Conservation (phyloP, 2,329 filamentous ascomycete species). For the Diaporthe sp. region DNA sequence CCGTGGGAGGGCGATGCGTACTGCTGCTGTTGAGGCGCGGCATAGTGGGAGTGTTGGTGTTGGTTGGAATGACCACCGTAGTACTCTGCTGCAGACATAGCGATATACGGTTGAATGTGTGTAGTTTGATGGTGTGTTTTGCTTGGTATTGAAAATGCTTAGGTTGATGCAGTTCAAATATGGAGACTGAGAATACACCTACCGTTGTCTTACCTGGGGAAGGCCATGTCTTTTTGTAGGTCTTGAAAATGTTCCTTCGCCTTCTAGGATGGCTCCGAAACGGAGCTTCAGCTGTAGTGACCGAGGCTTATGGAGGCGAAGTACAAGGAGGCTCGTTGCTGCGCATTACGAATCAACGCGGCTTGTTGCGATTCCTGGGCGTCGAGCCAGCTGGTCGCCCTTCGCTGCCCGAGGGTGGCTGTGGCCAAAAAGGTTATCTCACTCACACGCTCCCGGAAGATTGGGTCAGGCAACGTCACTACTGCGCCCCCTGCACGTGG, state of each 20-base stretch:
- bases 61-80: slow-evolving; percentile 40
- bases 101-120: not conserved
- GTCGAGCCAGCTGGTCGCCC: not conserved
- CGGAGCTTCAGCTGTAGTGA: slow-evolving; percentile 12
- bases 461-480: slow-evolving; percentile 29
- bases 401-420: slow-evolving; percentile 34
- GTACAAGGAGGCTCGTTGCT: slow-evolving; percentile 19
- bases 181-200: not conserved
- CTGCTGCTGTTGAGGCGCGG: slow-evolving; percentile 42
- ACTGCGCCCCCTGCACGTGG: slow-evolving; percentile 35
- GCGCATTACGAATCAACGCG: slow-evolving; percentile 35
- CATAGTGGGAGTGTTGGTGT: slow-evolving; percentile 32
- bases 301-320: slow-evolving; percentile 28
- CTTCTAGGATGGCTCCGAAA: slow-evolving; percentile 12
- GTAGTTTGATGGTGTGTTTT: not conserved
- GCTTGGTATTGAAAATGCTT: not conserved
- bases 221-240: not conserved
- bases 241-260: not conserved
- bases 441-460: not conserved
- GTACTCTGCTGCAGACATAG: slow-evolving; percentile 47
- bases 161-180: not conserved
- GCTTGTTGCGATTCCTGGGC: slow-evolving; percentile 9
- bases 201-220: not conserved
- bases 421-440: slow-evolving; percentile 28
- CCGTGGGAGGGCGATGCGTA: slow-evolving; percentile 35